Conservation (phyloP, 768 basidiomycete species). For the Boletus tomentosulus region DNA sequence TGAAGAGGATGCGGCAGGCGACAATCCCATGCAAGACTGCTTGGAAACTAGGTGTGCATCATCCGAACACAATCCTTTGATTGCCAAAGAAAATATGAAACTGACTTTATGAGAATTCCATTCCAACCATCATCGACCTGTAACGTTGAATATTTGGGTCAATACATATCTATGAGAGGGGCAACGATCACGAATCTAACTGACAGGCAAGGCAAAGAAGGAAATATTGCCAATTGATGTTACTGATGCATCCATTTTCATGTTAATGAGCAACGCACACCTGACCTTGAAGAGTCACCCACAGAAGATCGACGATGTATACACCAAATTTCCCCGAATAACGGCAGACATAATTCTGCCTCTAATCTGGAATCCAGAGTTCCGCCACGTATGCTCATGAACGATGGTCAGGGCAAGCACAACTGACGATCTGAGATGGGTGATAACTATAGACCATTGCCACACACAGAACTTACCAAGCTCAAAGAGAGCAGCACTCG, state of each 20-base stretch:
- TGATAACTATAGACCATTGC: background rate
- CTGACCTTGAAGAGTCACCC: background rate
- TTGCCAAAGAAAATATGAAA: background rate
- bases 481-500: conserved; percentile 8
- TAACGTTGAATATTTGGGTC: background rate
- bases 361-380: background rate
- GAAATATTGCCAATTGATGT: background rate
- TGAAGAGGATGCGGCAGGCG: conserved; percentile 10
- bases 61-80: background rate
- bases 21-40: conserved; percentile 6
- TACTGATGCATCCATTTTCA: background rate
- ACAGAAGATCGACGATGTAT: conserved; percentile 8
- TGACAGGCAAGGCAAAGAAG: background rate
- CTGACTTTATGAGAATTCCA: background rate
- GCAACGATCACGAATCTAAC: background rate
- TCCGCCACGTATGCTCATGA: background rate
- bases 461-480: conserved; percentile 1
- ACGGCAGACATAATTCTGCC: conserved; percentile 1
- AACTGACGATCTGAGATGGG: background rate
- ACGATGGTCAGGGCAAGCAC: conserved; percentile 6
- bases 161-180: background rate
- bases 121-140: background rate
- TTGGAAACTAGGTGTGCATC: conserved; percentile 2
- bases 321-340: conserved; percentile 8
- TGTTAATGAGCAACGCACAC: background rate